Evolutionary conservation across 208 protist species (phyloP).

Genomic region (Leishmania tarentolae): DNA sequence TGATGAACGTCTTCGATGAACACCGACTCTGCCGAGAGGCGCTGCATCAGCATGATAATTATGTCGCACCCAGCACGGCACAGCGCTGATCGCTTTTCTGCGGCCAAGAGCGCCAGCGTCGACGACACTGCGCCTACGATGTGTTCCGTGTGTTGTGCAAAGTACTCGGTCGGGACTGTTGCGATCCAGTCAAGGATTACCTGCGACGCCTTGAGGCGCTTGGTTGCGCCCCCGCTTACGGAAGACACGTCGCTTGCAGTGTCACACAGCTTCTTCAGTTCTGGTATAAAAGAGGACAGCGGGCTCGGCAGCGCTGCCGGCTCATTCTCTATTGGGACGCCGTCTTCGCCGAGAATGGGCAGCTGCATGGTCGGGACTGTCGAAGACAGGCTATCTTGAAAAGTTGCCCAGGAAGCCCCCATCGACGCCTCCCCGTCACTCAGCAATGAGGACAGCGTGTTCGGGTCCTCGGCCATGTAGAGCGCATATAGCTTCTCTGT

Average conservation of each 20-base stretch:
- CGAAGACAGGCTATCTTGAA: conserved; percentile 11
- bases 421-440: conserved; percentile 32
- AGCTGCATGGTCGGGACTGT: conserved; percentile 5
- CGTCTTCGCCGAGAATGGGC: conserved; percentile 7
- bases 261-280: conserved; percentile 30
- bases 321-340: conserved; percentile 6
- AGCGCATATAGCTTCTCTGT: conserved; percentile 65
- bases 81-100: conserved; percentile 79
- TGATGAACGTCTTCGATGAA: conserved; percentile 37
- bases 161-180: conserved; percentile 32
- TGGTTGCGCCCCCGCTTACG: conserved; percentile 14
- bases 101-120: conserved; percentile 44
- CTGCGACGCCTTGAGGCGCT: conserved; percentile 55
- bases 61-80: conserved; percentile 74
- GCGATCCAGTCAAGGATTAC: conserved; percentile 66
- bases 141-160: conserved; percentile 22
- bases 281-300: conserved; percentile 24
- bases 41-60: conserved; percentile 42
- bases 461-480: conserved; percentile 86
- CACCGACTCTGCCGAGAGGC: conserved; percentile 37
- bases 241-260: conserved; percentile 23
- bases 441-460: conserved; percentile 57
- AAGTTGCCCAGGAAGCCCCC: conserved; percentile 13
- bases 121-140: conserved; percentile 31
- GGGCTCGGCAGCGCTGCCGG: conserved; percentile 32